Evolutionary conservation across 73 alveolate genomes (phyloP).

Genomic region (Uronychia setigera): DNA sequence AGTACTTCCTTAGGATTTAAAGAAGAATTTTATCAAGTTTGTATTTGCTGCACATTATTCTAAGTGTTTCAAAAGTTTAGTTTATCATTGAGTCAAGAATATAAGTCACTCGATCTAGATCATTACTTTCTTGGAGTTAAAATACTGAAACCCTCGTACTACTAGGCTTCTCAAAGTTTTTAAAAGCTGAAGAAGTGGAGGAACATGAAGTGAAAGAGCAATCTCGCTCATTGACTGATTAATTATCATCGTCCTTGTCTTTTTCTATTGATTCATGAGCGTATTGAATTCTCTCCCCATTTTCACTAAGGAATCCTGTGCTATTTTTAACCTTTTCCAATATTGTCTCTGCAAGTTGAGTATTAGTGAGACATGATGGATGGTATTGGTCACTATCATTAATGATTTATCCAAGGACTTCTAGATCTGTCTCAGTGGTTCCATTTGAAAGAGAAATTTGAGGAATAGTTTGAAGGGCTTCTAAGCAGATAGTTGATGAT

Average conservation of each 20-base stretch:
- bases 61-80: slow-evolving; percentile 18
- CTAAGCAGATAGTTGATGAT: slow-evolving; percentile 14
- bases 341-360: not conserved
- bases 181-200: not conserved
- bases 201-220: not conserved
- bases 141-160: slow-evolving; percentile 50
- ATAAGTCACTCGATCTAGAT: slow-evolving; percentile 48
- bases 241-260: not conserved
- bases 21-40: slow-evolving; percentile 16
- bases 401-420: not conserved
- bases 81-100: slow-evolving; percentile 14
- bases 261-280: not conserved
- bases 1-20: slow-evolving; percentile 40
- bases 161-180: slow-evolving; percentile 29
- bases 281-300: too few relatives aligned
- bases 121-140: slow-evolving; percentile 49
- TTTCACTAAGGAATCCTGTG: too few relatives aligned
- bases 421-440: not conserved
- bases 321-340: not conserved
- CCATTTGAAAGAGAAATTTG: not conserved
- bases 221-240: not conserved
- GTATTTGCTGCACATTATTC: slow-evolving; percentile 31
- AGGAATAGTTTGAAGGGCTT: slow-evolving; percentile 15
- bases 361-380: not conserved
- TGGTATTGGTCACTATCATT: not conserved